Evolutionary conservation across 495 filamentous ascomycete genomes (phyloP), one percentile per base, ranked within the genome.

Genomic region (Trichoderma virens): DNA sequence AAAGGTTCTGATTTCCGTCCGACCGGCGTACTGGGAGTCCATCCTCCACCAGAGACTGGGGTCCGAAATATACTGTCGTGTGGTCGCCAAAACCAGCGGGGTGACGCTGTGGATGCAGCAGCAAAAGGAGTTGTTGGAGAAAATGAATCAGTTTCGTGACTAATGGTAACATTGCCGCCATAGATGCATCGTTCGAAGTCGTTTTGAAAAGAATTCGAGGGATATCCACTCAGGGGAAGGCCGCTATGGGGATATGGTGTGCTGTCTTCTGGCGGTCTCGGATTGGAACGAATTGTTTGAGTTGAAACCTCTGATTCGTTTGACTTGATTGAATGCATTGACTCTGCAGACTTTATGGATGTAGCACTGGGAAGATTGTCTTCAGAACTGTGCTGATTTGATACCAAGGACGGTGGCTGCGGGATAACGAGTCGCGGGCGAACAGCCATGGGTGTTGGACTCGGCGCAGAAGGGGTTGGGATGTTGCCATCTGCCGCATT

Each of bases 71-170:
- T 27, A 28, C 47, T 18, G 59, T 66, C 41, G 23, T 27, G 35
- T 3, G 34, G 63, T 13, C 34, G 18, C 63, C 54, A 60, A 20
- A 38, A 25, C 25, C 60, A 45, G n/a, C 11, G 34, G 8, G 18
- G 43, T 27, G 20, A 64, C 8, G 62, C 20, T 30, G 43, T 32
- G 16, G 67, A 27, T 18, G 31, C 41, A 14, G 65, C 67, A 25
- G 65, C 63, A 32, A 72, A 71, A 8, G 71, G 70, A 6, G 73
- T 73, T 25, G 69, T 70, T 4, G 73, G 73, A 6, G 72, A 73
- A 66, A 73, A 67, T 30, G 64, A 1, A n/a, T 45, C 41, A n/a
- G 41, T 51, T 0, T 66, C 65, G 16, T 63, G 61, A 4, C 9
- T 47, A 27, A 63, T 31, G 16, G 45, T 59, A 27, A 70, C 70